These are phyloP conservation scores for Aspergillus cejpii DNA, from an alignment of 2,329 filamentous ascomycete genomes.

Conservation along the genomic window DNA sequence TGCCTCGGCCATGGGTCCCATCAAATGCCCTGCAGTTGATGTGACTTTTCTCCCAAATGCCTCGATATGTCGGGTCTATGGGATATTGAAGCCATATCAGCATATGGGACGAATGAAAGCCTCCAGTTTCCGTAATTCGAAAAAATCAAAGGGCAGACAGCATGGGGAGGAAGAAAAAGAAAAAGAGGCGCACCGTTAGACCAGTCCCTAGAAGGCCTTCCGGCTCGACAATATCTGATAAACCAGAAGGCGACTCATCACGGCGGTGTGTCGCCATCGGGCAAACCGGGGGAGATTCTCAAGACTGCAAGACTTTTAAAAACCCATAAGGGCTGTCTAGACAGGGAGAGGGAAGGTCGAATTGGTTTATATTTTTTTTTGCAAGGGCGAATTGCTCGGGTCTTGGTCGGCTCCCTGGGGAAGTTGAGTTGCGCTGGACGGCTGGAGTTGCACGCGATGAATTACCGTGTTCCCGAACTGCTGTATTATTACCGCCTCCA, in stretches of 20 bases:
- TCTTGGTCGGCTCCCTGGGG: constrained; percentile 4
- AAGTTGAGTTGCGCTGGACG: constrained; percentile 7
- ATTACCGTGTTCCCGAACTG: constrained; percentile 26
- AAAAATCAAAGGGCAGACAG: constrained; percentile 1
- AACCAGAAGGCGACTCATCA: constrained; percentile 42
- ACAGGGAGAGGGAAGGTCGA: constrained; percentile 12
- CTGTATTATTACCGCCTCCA: constrained; percentile 20
- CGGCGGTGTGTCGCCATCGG: constrained; percentile 43
- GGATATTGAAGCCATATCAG: constrained; percentile 10
- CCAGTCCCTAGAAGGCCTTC: constrained; percentile 44
- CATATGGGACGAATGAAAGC: neutral
- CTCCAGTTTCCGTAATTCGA: neutral
- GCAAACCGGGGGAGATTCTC: constrained; percentile 17
- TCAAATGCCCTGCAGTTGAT: constrained; percentile 84
- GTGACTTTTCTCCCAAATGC: constrained; percentile 92
- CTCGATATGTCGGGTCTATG: constrained; percentile 79
- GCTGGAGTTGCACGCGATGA: constrained; percentile 24
- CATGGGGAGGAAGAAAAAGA: constrained; percentile 4
- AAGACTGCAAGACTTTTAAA: constrained; percentile 17
- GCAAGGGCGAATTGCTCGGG: constrained; percentile 2
- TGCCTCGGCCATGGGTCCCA: constrained; percentile 57
- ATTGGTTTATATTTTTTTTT: neutral
- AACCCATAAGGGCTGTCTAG: constrained; percentile 22
- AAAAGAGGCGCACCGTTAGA: constrained; percentile 38
- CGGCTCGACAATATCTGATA: constrained; percentile 38